Percentiles rank a stretch among this genome's conserved stretches.
These are phyloP conservation scores for Bonia amplexicaulis DNA, from an alignment of 176 grass and related monocot species.

Conservation along the genomic window DNA sequence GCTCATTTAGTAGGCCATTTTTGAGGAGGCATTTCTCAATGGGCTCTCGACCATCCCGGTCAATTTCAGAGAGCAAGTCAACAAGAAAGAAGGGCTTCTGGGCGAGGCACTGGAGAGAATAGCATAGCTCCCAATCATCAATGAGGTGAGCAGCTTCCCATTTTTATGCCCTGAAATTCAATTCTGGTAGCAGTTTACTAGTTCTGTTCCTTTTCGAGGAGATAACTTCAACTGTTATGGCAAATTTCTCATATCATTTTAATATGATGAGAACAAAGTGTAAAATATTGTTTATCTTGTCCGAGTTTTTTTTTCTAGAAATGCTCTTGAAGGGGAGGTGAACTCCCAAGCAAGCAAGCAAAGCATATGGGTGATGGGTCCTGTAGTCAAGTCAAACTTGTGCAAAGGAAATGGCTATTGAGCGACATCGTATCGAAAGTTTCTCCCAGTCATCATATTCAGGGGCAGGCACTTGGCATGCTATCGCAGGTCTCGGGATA, in stretches of 20 bases:
- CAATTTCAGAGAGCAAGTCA: constrained; percentile 35
- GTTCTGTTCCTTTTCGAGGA: not conserved
- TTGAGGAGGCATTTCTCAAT: constrained; percentile 72
- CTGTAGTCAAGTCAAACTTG: not conserved
- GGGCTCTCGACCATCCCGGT: constrained; percentile 35
- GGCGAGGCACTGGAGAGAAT: constrained; percentile 57
- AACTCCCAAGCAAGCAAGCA: constrained; percentile 17
- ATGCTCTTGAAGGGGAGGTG: not conserved
- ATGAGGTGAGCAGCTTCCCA: constrained; percentile 25
- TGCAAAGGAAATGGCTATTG: constrained; percentile 2
- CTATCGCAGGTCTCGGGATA: not conserved
- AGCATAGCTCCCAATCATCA: not conserved
- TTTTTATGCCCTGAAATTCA: not conserved
- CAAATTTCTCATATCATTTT: not conserved
- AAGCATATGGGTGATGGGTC: not conserved
- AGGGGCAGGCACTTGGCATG: not conserved
- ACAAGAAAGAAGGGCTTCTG: constrained; percentile 83
- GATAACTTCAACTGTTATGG: not conserved
- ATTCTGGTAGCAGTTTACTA: not conserved
- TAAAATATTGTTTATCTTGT: not conserved
- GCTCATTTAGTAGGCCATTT: constrained; percentile 52
- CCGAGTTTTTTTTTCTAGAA: constrained; percentile 1
- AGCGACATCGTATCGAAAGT: constrained; percentile 16
- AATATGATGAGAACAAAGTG: not conserved
- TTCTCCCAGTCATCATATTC: constrained; percentile 8